Conservation (phyloP, 768 basidiomycete species). For the Vararia minispora region DNA sequence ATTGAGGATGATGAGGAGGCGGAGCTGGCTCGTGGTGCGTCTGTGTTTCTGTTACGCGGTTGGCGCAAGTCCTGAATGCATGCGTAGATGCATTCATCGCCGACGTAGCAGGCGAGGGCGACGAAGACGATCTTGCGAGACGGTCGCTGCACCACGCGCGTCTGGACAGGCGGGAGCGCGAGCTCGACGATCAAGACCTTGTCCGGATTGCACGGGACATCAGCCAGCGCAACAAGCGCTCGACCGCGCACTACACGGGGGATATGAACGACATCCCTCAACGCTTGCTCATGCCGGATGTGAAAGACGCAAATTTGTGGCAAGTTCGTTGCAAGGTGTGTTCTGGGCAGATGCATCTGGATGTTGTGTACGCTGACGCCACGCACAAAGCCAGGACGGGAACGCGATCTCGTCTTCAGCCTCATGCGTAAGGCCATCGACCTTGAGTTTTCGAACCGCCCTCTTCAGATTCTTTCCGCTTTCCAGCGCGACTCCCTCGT, state of each 20-base stretch:
- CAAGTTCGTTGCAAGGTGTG: slow-evolving; percentile 86
- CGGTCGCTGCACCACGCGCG: slow-evolving; percentile 54
- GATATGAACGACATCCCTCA: slow-evolving; percentile 94
- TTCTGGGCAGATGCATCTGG: slow-evolving; percentile 2
- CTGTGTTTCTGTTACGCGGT: slow-evolving; percentile 11
- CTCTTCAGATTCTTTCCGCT: slow-evolving; percentile 82
- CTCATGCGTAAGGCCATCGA: slow-evolving; percentile 91
- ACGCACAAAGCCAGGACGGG: slow-evolving; percentile 63
- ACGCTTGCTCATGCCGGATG: slow-evolving; percentile 88
- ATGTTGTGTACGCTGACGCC: neutral
- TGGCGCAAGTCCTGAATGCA: slow-evolving; percentile 2
- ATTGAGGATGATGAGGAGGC: slow-evolving; percentile 80
- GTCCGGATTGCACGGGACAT: slow-evolving; percentile 78
- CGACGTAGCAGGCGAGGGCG: slow-evolving; percentile 46
- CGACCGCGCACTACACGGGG: slow-evolving; percentile 69
- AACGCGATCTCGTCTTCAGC: slow-evolving; percentile 87
- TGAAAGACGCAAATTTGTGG: slow-evolving; percentile 93
- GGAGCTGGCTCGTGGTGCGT: slow-evolving; percentile 25
- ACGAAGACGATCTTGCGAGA: slow-evolving; percentile 43
- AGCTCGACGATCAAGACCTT: slow-evolving; percentile 67
- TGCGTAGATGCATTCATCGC: slow-evolving; percentile 61
- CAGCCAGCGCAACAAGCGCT: slow-evolving; percentile 64
- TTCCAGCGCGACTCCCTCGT: slow-evolving; percentile 94
- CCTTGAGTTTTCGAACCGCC: slow-evolving; percentile 63
- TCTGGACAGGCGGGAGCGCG: slow-evolving; percentile 59